These are phyloP conservation scores for Kodamaea fukazawae DNA, from an alignment of 805 yeast genomes.

Conservation along the genomic window DNA sequence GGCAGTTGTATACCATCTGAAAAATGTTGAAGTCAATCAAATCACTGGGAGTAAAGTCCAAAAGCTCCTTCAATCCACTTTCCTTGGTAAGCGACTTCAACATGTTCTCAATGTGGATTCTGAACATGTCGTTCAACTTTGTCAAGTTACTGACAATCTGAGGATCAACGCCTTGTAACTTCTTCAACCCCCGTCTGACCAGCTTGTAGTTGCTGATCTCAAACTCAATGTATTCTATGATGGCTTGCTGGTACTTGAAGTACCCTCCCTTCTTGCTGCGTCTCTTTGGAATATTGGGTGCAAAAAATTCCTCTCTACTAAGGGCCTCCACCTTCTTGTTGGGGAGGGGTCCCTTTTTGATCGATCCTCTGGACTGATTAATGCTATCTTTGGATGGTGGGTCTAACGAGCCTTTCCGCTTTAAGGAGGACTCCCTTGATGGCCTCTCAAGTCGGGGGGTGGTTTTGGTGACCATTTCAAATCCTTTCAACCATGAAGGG, in stretches of 20 bases:
- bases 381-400: slow-evolving; percentile 1
- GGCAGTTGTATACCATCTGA: slow-evolving; percentile 10
- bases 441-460: neutral
- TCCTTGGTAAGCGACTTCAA: slow-evolving; percentile 3
- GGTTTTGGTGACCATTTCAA: slow-evolving; percentile 9
- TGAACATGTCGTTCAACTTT: slow-evolving; percentile 20
- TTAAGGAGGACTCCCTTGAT: neutral
- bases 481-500: slow-evolving; percentile 8
- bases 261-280: slow-evolving; percentile 13
- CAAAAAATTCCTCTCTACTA: slow-evolving; percentile 19
- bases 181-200: slow-evolving; percentile 25
- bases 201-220: slow-evolving; percentile 32
- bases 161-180: slow-evolving; percentile 37
- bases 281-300: slow-evolving; percentile 9
- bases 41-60: slow-evolving; percentile 9
- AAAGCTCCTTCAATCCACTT: slow-evolving; percentile 7
- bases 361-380: too few relatives aligned
- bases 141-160: slow-evolving; percentile 40
- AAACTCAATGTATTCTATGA: slow-evolving; percentile 27
- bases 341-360: slow-evolving; percentile 6
- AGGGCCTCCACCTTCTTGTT: slow-evolving; percentile 38
- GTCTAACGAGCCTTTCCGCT: neutral
- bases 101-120: slow-evolving; percentile 1
- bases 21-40: slow-evolving; percentile 7
- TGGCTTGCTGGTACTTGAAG: slow-evolving; percentile 11